These are phyloP conservation scores for Cucurbitaria berberidis DNA, from an alignment of 2,329 filamentous ascomycete species.

Conservation along the genomic window DNA sequence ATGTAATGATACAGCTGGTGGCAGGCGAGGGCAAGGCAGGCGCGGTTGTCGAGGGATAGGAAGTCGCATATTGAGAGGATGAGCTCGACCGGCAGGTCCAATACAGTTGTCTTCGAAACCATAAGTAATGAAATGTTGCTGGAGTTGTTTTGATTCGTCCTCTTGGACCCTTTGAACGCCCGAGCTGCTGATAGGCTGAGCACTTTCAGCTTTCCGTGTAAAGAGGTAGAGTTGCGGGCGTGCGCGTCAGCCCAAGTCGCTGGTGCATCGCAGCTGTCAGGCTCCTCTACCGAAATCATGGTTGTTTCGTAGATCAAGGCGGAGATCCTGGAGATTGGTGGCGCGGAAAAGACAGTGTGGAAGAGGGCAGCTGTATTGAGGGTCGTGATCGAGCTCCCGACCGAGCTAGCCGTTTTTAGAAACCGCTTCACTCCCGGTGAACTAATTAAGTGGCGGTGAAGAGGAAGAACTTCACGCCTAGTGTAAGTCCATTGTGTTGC, in stretches of 20 bases:
- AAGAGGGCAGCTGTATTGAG: no score
- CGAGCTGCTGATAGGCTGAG: neutral
- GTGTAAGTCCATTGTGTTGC: no score
- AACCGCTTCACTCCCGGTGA: neutral
- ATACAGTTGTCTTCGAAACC: neutral
- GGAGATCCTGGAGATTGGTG: neutral
- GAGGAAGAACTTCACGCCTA: neutral
- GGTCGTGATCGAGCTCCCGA: neutral
- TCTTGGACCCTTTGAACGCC: neutral
- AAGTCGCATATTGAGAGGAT: slow-evolving; percentile 1
- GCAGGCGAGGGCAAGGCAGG: neutral
- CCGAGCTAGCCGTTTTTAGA: neutral
- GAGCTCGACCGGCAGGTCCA: neutral
- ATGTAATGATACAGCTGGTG: neutral
- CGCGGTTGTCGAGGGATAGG: neutral
- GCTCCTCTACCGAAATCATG: neutral
- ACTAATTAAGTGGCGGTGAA: neutral
- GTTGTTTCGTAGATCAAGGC: neutral
- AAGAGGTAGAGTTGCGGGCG: neutral
- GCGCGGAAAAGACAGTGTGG: neutral
- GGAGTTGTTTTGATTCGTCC: neutral
- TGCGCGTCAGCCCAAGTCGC: neutral
- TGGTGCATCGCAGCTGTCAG: neutral
- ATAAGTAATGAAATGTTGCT: neutral
- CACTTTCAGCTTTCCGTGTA: neutral